Evolutionary conservation across 2,329 filamentous ascomycete species (phyloP).

Genomic region (Exophiala phaeomuriformis): DNA sequence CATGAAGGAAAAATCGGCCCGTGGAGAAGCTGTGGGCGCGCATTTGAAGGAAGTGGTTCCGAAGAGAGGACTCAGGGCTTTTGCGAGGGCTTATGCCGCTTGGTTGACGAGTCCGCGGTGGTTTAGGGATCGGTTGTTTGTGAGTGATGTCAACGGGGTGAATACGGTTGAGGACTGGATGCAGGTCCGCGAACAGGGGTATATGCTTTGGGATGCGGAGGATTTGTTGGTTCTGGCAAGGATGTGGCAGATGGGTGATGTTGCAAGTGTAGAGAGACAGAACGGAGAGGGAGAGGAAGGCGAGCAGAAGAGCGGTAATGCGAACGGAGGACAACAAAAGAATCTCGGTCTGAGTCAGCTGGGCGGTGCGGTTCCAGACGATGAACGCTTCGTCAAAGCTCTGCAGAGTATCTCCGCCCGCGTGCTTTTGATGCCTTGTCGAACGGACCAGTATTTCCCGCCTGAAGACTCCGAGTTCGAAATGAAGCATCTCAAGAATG

Average conservation of each 20-base stretch:
- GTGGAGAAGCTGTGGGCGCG: conserved; percentile 28
- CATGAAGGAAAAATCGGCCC: conserved; percentile 21
- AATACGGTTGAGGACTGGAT: conserved; percentile 34
- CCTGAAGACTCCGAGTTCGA: conserved; percentile 30
- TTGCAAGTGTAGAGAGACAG: conserved; percentile 27
- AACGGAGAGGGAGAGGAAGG: background rate
- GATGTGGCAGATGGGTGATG: conserved; percentile 42
- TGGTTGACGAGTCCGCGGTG: conserved; percentile 44
- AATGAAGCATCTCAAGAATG: conserved; percentile 23
- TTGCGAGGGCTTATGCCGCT: conserved; percentile 42
- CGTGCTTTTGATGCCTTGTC: conserved; percentile 34
- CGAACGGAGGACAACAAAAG: no score
- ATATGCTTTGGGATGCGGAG: conserved; percentile 38
- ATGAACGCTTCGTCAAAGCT: conserved; percentile 21
- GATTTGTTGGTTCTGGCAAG: conserved; percentile 38
- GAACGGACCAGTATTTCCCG: conserved; percentile 35
- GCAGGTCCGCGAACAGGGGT: conserved; percentile 29
- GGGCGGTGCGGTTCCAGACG: conserved; percentile 15
- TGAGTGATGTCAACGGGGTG: conserved; percentile 30
- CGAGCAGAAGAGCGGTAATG: background rate
- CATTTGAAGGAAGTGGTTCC: conserved; percentile 28
- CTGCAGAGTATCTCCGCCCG: conserved; percentile 26
- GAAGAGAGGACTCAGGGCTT: conserved; percentile 38
- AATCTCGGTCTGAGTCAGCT: conserved; percentile 3
- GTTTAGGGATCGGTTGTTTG: conserved; percentile 41